These are phyloP conservation scores for Fraxinus latifolia DNA, from an alignment of 305 asterid genomes.

Conservation along the genomic window DNA sequence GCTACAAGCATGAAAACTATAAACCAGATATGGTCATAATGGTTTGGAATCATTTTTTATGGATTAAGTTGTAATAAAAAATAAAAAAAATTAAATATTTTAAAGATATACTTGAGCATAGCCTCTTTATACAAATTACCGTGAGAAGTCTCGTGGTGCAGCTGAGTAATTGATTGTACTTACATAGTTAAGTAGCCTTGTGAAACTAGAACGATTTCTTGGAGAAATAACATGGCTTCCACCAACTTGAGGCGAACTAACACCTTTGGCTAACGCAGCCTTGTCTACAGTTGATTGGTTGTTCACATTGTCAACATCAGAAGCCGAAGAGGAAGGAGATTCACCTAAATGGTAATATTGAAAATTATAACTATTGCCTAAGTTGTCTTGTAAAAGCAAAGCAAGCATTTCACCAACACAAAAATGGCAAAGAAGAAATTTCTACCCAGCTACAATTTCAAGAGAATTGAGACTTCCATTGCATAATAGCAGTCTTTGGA, in stretches of 20 bases:
- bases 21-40: neutral
- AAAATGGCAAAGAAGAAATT: neutral
- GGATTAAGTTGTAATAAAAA: neutral
- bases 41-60: neutral
- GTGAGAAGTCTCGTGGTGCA: neutral
- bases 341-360: constrained; percentile 56
- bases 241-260: constrained; percentile 43
- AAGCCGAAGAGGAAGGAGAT: constrained; percentile 98
- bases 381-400: constrained; percentile 13
- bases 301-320: constrained; percentile 93
- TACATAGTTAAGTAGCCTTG: constrained; percentile 41
- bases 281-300: constrained; percentile 63
- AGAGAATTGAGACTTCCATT: neutral
- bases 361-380: constrained; percentile 21
- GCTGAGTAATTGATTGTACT: constrained; percentile 23
- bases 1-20: neutral
- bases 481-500: neutral
- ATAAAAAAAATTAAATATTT: neutral
- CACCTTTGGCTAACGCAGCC: constrained; percentile 52
- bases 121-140: neutral
- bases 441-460: constrained; percentile 6
- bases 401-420: neutral
- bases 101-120: neutral
- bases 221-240: constrained; percentile 38
- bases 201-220: constrained; percentile 33